A percentile compares a stretch with the other conserved stretches of the same genome.
Conservation (phyloP, 2,329 filamentous ascomycete species). For the Sphaerulina populicola region DNA sequence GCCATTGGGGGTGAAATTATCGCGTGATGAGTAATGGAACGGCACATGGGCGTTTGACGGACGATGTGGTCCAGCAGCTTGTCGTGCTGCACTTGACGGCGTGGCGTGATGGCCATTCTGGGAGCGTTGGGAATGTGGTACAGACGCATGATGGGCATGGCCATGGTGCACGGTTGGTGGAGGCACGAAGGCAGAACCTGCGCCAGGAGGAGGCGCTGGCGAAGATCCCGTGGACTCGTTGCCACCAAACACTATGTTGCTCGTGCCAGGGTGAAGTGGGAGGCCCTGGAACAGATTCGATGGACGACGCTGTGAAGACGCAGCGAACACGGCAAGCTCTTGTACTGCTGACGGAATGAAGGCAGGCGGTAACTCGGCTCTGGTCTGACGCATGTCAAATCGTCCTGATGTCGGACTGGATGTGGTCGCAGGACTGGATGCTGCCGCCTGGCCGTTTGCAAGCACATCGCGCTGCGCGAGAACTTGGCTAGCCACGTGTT, state of each 20-base stretch:
- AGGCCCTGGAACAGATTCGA: conserved; percentile 16
- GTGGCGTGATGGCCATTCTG: conserved; percentile 4
- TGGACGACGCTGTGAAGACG: conserved; percentile 16
- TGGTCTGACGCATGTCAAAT: conserved; percentile 25
- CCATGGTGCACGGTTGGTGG: conserved; percentile 15
- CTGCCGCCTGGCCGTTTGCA: conserved; percentile 11
- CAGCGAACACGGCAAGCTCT: conserved; percentile 21
- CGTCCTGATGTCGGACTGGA: conserved; percentile 13
- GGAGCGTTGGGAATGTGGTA: conserved; percentile 14
- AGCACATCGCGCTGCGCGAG: background rate
- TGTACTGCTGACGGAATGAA: conserved; percentile 27
- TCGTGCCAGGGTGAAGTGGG: conserved; percentile 22
- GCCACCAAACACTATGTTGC: conserved; percentile 35
- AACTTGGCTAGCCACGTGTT: conserved; percentile 2
- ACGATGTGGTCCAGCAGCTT: conserved; percentile 14
- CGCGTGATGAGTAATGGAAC: conserved; percentile 25
- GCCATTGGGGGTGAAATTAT: conserved; percentile 20
- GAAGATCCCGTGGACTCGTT: conserved; percentile 34
- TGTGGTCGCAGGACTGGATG: conserved; percentile 4
- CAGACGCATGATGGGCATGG: conserved; percentile 26
- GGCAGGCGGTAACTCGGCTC: conserved; percentile 28
- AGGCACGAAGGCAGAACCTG: conserved; percentile 20
- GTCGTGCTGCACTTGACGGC: conserved; percentile 17
- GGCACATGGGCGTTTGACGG: conserved; percentile 13
- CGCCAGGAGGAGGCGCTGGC: conserved; percentile 29